Base-by-base conservation (phyloP, 2,329 filamentous ascomycete species). In the Aureobasidium sp. region DNA sequence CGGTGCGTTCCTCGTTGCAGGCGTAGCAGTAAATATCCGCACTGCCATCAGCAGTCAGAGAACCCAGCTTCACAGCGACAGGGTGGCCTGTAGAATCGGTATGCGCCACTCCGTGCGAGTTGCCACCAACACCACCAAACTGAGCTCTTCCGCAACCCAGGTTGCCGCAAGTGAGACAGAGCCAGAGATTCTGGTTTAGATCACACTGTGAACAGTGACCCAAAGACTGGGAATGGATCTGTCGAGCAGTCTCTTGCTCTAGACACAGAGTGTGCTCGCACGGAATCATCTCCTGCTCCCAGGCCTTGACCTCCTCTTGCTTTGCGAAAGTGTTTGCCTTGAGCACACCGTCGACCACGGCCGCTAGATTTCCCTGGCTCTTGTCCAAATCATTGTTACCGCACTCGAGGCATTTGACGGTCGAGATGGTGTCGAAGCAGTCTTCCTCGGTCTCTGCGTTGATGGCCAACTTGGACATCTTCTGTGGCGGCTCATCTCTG, bases 21-120 rank as follows among this genome's bases (percentile, higher is more conserved):
- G 83, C 81, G 73, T 99, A 99, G 77, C 94, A 99, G 77, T 97
- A 99, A 27, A 99, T 85, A 71, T 99, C 94, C 1, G 94, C 94
- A 1, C 86, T 93, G 5, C 94, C 94, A 71, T 99, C 94, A 0
- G 94, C 90, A 0, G 94, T 97, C 70, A 99, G 91, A 3, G 93
- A 97, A 7, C 94, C 94, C 5, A 99, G 83, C 77, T 99, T 99
- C 67, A 99, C 93, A n/a, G 94, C 93, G 9, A 96, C 89, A 0
- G 85, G 87, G 73, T 99, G 94, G 0, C 82, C 81, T 2, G 85
- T 85, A 59, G 83, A 79, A 50, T 85, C 82, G 9, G 86, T 87
- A 72, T 99, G 94, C 6, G 86, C 87, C 48, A 97, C 78, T 2
- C 88, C 94, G 72, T 99, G 94, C 13, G 90, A 93, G 71, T 97